phyloP scores from a whole-genome alignment of 2,329 filamentous ascomycete genomes.

The Diplodia intermedia region DNA sequence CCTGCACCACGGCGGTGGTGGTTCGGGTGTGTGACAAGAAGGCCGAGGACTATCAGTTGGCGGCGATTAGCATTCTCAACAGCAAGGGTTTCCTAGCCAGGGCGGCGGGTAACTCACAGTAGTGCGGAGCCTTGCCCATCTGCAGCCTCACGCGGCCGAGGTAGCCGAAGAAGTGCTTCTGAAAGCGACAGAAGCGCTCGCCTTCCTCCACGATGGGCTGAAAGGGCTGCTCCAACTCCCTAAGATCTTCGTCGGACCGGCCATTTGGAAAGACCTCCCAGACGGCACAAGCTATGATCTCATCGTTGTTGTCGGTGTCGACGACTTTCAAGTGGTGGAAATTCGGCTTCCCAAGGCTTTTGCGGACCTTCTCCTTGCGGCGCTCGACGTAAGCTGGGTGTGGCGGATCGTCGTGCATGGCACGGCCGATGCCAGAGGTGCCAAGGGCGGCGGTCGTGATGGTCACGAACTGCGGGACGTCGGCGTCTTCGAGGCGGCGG shows the following conservation, averaged over 20 bases:
- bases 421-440: constrained; percentile 38
- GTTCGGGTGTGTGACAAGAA: constrained; percentile 31
- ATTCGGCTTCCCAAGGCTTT: constrained; percentile 42
- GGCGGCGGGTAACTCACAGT: constrained; percentile 12
- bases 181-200: neutral
- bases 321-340: constrained; percentile 34
- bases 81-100: neutral
- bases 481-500: constrained; percentile 39
- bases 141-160: constrained; percentile 2
- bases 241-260: constrained; percentile 35
- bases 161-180: constrained; percentile 21
- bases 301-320: constrained; percentile 31
- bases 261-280: constrained; percentile 28
- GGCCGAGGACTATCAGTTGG: constrained; percentile 23
- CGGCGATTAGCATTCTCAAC: constrained; percentile 41
- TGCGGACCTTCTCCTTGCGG: constrained; percentile 39
- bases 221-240: constrained; percentile 28
- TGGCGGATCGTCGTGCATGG: constrained; percentile 37
- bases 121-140: constrained; percentile 28
- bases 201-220: constrained; percentile 25
- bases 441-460: constrained; percentile 43
- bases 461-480: constrained; percentile 41
- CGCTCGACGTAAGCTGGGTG: constrained; percentile 37
- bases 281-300: constrained; percentile 34
- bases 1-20: constrained; percentile 31